phyloP scores from a whole-genome alignment of 1,284 basidiomycete genomes.

The Ceratobasidium sp. region DNA sequence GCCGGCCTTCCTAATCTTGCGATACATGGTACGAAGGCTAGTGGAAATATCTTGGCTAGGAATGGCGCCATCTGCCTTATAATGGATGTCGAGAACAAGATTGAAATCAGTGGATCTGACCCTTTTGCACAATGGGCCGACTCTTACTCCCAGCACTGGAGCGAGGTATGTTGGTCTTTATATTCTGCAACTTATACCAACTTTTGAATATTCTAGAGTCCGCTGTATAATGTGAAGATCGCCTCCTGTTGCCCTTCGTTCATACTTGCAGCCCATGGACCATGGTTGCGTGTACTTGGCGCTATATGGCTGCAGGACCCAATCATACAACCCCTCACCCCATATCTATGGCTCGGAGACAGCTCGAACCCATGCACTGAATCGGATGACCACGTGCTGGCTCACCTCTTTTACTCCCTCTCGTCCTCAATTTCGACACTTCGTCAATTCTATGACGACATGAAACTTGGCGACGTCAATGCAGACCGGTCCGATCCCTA shows the following conservation, averaged over 20 bases:
- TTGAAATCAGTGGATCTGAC: constrained; percentile 13
- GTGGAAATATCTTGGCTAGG: background rate
- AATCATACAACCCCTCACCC: constrained; percentile 49
- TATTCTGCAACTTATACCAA: background rate
- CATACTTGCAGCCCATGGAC: constrained; percentile 46
- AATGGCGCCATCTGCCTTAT: background rate
- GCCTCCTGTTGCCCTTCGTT: constrained; percentile 49
- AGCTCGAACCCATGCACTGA: background rate
- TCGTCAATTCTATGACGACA: constrained; percentile 11
- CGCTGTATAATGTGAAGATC: background rate
- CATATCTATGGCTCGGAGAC: constrained; percentile 45
- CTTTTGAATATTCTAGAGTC: background rate
- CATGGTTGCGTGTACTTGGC: constrained; percentile 49
- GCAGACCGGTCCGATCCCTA: background rate
- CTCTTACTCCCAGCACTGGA: background rate
- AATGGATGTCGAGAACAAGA: constrained; percentile 29
- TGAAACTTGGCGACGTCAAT: background rate
- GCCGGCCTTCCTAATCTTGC: too few relatives aligned
- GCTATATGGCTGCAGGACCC: constrained; percentile 44
- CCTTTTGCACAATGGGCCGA: background rate
- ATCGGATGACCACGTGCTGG: background rate
- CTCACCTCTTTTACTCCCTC: constrained; percentile 13
- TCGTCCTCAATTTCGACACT: background rate
- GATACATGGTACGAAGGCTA: background rate
- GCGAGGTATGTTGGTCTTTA: background rate